Evolutionary conservation across 2,329 filamentous ascomycete species (phyloP), one percentile per base, ranked within the genome.

Genomic region (Trichoderma pleuroti): DNA sequence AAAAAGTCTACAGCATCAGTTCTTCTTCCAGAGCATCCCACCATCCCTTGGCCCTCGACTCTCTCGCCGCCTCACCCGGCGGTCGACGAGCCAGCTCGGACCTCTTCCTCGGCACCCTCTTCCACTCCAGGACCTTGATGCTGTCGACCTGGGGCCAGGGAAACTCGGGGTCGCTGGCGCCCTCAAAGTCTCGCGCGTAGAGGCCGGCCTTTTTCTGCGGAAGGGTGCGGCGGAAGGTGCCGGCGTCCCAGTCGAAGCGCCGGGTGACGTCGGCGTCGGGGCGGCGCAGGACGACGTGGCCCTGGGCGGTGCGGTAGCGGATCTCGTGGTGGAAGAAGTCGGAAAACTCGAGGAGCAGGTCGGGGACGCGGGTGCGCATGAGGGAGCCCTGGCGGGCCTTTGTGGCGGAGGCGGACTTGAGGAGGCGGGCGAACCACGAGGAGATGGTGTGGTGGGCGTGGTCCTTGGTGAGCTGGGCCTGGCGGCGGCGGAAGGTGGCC

Each of bases 241-340:
- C n/a, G 28, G 52, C 7, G 56, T 14, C 36, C 76, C 76, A 79
- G 16, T 68, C 65, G 68, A 76, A 76, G 18, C 77, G 74, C 11
- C 34, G 70, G 3, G 68, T 42, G 21, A 73, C 71, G 18, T 76
- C 72, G 32, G 21, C 6, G 7, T 67, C 49, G 18, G 76, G 72
- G 7, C 78, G 76, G 10, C 70, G 14, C 18, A 82, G 71, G 5
- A 62, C 49, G 54, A 81, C 75, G 36, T 73, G 21, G 52, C 80
- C 81, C 49, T 80, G 77, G 5, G 75, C 72, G 3, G 77, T 79
- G 56, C 79, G 79, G 72, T 81, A 82, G 18, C 70, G 71, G 49
- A 82, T 49, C 60, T 76, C 64, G 11, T 72, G 70, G 21, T 73
- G 76, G 52, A 82, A 73, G 74, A 82, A 82, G 42, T 80, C 77